Conservation (phyloP, 257 asterid genomes). For the Penstemon davidsonii region DNA sequence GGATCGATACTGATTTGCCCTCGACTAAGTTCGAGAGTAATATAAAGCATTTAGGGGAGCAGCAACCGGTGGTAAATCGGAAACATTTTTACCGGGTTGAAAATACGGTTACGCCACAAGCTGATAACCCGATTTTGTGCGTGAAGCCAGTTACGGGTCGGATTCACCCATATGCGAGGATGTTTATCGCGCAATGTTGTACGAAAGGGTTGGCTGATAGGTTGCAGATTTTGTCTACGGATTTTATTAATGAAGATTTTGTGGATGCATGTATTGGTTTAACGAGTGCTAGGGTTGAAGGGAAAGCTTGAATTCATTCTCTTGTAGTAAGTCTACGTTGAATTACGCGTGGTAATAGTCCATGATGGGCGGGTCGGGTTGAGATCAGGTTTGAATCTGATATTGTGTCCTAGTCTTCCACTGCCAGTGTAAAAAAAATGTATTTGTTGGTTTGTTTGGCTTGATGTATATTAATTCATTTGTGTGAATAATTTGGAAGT, state of each 20-base stretch:
- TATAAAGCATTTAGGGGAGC: slow-evolving; percentile 62
- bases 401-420: no score
- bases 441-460: no score
- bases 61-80: slow-evolving; percentile 49
- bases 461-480: no score
- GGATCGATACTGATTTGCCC: slow-evolving; percentile 89
- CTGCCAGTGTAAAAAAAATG: no score
- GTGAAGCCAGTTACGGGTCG: slow-evolving; percentile 76
- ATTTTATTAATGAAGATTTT: slow-evolving; percentile 77
- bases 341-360: no score
- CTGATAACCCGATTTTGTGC: slow-evolving; percentile 80
- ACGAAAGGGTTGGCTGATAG: slow-evolving; percentile 50
- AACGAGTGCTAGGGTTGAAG: slow-evolving; percentile 70
- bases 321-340: no score
- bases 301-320: slow-evolving; percentile 38
- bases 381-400: no score
- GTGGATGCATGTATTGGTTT: slow-evolving; percentile 82
- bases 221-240: slow-evolving; percentile 76
- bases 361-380: no score
- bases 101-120: slow-evolving; percentile 89
- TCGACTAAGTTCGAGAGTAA: slow-evolving; percentile 84
- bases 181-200: slow-evolving; percentile 54
- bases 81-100: slow-evolving; percentile 82
- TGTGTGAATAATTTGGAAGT: no score
- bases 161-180: slow-evolving; percentile 68